phyloP scores from a whole-genome alignment of 106 monocot species.

The Posidonia australis region DNA sequence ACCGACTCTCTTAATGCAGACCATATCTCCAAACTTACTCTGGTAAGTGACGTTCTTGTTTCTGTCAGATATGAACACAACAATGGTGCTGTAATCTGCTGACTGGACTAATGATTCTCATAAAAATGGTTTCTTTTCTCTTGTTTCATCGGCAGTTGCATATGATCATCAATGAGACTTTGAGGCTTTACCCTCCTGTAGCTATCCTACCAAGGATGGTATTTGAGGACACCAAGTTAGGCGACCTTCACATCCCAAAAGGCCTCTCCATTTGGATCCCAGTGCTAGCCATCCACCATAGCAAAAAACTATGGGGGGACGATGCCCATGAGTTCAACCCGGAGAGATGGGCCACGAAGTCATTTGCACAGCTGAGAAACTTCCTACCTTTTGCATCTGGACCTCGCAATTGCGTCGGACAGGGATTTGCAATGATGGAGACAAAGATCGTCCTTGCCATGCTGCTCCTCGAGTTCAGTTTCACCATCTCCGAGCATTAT shows the following conservation, averaged over 20 bases:
- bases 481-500: constrained; percentile 75
- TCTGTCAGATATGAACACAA: not conserved
- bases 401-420: constrained; percentile 91
- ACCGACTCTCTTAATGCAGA: constrained; percentile 23
- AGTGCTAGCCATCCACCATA: constrained; percentile 80
- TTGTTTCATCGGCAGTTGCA: constrained; percentile 37
- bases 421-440: constrained; percentile 84
- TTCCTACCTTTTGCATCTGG: constrained; percentile 90
- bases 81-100: too few relatives aligned
- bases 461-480: constrained; percentile 64
- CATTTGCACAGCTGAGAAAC: constrained; percentile 42
- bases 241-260: constrained; percentile 67
- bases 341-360: constrained; percentile 47
- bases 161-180: constrained; percentile 91
- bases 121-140: too few relatives aligned
- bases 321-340: constrained; percentile 84
- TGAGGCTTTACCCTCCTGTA: constrained; percentile 82
- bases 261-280: constrained; percentile 93
- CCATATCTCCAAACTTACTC: constrained; percentile 62
- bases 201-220: constrained; percentile 72
- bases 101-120: too few relatives aligned
- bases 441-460: constrained; percentile 84
- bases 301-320: constrained; percentile 62
- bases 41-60: constrained; percentile 30
- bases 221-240: constrained; percentile 75